These are phyloP conservation scores for Parafenestella ontariensis DNA, from an alignment of 2,329 filamentous ascomycete species.

Conservation along the genomic window DNA sequence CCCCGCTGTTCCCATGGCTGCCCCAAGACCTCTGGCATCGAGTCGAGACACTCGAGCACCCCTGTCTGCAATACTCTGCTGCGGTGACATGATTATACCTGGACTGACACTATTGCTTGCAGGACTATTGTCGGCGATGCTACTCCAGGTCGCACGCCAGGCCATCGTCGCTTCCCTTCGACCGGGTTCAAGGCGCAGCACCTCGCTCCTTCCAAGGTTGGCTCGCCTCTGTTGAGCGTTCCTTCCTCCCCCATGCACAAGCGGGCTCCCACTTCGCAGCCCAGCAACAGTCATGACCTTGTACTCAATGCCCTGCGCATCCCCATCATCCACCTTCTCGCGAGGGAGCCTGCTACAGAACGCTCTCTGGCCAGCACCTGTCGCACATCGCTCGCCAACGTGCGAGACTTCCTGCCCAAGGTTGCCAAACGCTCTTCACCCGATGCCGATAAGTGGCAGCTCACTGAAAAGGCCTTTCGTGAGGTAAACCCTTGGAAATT, in stretches of 20 bases:
- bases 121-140: constrained; percentile 48
- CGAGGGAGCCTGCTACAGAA: constrained; percentile 47
- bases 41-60: constrained; percentile 21
- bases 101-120: constrained; percentile 40
- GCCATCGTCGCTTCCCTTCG: constrained; percentile 47
- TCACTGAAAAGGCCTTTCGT: constrained; percentile 66
- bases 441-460: constrained; percentile 51
- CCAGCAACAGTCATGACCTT: constrained; percentile 39
- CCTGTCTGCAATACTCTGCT: constrained; percentile 2
- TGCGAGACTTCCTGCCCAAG: constrained; percentile 53
- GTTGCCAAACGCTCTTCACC: constrained; percentile 60
- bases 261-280: constrained; percentile 52
- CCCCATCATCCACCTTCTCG: constrained; percentile 61
- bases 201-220: constrained; percentile 46
- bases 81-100: constrained; percentile 19
- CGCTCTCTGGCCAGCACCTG: constrained; percentile 41
- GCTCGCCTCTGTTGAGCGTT: constrained; percentile 50
- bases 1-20: constrained; percentile 36
- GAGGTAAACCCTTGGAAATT: constrained; percentile 70
- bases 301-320: constrained; percentile 53
- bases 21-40: constrained; percentile 23
- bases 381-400: constrained; percentile 34
- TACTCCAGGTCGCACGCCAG: constrained; percentile 40
- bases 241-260: constrained; percentile 46
- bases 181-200: constrained; percentile 44